Evolutionary conservation across 2,329 filamentous ascomycete genomes (phyloP).

Genomic region (Colletotrichum liriopes): DNA sequence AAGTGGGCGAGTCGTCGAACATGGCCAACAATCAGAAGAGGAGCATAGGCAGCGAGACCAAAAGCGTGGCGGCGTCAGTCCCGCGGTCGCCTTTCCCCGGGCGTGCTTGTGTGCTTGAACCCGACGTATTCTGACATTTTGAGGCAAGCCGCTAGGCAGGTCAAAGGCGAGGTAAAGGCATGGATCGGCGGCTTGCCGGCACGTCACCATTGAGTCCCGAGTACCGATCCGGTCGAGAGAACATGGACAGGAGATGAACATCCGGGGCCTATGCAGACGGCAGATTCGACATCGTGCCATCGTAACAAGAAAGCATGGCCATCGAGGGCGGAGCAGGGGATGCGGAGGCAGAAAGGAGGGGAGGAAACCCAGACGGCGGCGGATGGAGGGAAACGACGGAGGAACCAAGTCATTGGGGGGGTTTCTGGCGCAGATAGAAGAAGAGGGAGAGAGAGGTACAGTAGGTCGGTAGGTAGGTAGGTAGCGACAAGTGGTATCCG

Average conservation of each 20-base stretch:
- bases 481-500: slow-evolving; percentile 2
- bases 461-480: background rate
- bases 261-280: background rate
- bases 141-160: background rate
- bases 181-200: background rate
- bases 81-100: background rate
- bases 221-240: background rate
- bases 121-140: background rate
- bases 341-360: background rate
- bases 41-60: background rate
- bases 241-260: background rate
- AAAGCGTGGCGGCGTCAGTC: background rate
- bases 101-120: background rate
- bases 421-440: background rate
- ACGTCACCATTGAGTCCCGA: background rate
- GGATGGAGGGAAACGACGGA: slow-evolving; percentile 3
- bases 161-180: background rate
- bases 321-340: background rate
- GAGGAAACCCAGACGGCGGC: background rate
- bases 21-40: slow-evolving; percentile 26
- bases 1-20: slow-evolving; percentile 35
- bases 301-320: background rate
- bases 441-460: background rate
- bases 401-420: background rate
- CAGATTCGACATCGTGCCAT: background rate